These are phyloP conservation scores for Starmerella cellae DNA, from an alignment of 805 yeast genomes.

Conservation along the genomic window DNA sequence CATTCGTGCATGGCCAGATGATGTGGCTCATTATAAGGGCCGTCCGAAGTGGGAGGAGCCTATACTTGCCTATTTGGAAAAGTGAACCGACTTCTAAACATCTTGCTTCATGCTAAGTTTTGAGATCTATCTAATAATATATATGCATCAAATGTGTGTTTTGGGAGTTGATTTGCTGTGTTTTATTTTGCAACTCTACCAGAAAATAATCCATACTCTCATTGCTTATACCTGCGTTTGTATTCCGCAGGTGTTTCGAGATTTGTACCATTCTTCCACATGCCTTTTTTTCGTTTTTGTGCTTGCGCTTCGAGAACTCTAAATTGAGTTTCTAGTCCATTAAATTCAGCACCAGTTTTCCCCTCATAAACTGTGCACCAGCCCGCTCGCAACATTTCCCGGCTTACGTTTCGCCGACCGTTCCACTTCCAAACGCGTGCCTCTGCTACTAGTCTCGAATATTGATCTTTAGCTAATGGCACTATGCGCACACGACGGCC, in stretches of 20 bases:
- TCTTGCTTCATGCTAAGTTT: not conserved
- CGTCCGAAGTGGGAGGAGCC: constrained; percentile 19
- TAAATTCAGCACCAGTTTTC: constrained; percentile 69
- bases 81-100: not conserved
- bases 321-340: constrained; percentile 54
- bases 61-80: constrained; percentile 12
- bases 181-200: too few species aligned
- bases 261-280: constrained; percentile 44
- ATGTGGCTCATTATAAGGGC: constrained; percentile 18
- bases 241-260: constrained; percentile 68
- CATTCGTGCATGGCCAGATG: constrained; percentile 33
- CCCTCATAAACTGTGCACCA: constrained; percentile 83
- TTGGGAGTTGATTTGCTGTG: too few species aligned
- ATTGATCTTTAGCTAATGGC: constrained; percentile 76
- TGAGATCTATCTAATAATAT: not conserved
- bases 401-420: constrained; percentile 68
- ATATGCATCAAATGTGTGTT: too few species aligned
- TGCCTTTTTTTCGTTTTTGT: constrained; percentile 42
- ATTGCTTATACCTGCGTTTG: constrained; percentile 30
- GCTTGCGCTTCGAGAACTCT: constrained; percentile 49
- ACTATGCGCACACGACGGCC: constrained; percentile 60
- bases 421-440: constrained; percentile 48
- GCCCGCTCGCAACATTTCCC: constrained; percentile 74
- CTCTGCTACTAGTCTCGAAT: constrained; percentile 73
- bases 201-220: too few species aligned